Evolutionary conservation across 495 filamentous ascomycete species (phyloP), one percentile per base, ranked within the genome.

Genomic region (Glarea lozoyensis): DNA sequence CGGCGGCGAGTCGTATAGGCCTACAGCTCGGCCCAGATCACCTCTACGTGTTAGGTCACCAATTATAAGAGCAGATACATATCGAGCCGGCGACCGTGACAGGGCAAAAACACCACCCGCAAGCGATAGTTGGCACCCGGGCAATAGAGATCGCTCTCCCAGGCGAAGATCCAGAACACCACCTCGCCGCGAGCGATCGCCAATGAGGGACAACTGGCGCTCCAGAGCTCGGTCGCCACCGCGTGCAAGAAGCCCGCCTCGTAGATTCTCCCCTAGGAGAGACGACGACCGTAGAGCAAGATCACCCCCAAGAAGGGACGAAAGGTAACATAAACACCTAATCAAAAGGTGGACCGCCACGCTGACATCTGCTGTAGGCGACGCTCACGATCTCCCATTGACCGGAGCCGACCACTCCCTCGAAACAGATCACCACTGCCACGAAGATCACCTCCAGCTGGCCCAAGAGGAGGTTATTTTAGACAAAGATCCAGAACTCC

Each of bases 1-100:
- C 20, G 69, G 64, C n/a, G 73, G 73, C 0, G 73, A 77, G 58
- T 72, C 68, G 13, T 77, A 75, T 48, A 55, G 72, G 24, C 73
- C 73, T 3, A 65, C 60, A 39, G 69, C 67, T 45, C 61, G 69
- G 4, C 63, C 66, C 43, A 65, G 68, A 19, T 64, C 65, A 18
- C 67, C 69, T 10, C 65, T 62, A 23, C n/a, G n/a, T n/a, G n/a
- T n/a, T n/a, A n/a, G n/a, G n/a, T n/a, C n/a, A n/a, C n/a, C n/a
- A n/a, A n/a, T n/a, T n/a, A n/a, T n/a, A n/a, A 59, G 49, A 45
- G 29, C 22, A 11, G 43, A 52, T 13, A 16, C 33, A n/a, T 62
- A 23, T 57, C 57, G 27, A 58, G 17, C 11, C 20, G n/a, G n/a
- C n/a, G 35, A 41, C 36, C 2, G 65, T 63, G 36, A 60, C 50